Evolutionary conservation across 164 flowering plant genomes (phyloP).

Genomic region (Echeveria elegans): DNA sequence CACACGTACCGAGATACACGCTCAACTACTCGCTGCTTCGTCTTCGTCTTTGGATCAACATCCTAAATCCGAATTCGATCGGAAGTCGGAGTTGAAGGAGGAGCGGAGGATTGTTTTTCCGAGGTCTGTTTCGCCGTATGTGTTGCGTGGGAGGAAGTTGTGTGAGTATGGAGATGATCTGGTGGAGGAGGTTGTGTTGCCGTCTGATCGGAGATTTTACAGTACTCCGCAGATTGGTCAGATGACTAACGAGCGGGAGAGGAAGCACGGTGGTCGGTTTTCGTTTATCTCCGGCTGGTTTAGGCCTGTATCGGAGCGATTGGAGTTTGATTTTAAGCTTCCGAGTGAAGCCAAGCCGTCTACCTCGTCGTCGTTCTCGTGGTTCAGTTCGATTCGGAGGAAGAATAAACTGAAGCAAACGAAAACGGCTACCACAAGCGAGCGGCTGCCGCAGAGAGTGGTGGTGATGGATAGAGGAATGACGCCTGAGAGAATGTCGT

Average conservation of each 20-base stretch:
- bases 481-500: conserved; percentile 51
- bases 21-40: conserved; percentile 9
- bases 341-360: conserved; percentile 11
- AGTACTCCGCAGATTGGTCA: conserved; percentile 71
- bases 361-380: conserved; percentile 19
- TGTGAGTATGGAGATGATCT: conserved; percentile 10
- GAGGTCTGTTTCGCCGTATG: conserved; percentile 80
- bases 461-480: conserved; percentile 48
- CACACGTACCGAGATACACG: conserved; percentile 17
- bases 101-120: conserved; percentile 32
- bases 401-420: conserved; percentile 12
- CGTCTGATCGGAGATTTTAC: conserved; percentile 32
- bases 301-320: conserved; percentile 33
- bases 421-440: neutral
- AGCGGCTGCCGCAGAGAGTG: conserved; percentile 12
- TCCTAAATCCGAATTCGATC: conserved; percentile 23
- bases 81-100: conserved; percentile 24
- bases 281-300: conserved; percentile 25
- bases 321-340: conserved; percentile 12
- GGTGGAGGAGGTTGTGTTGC: neutral
- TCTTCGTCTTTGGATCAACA: conserved; percentile 13
- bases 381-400: conserved; percentile 26
- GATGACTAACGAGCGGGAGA: conserved; percentile 15
- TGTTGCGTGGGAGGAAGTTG: conserved; percentile 38
- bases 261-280: conserved; percentile 13